A percentile compares a stretch with the other conserved stretches of the same genome.
Conservation (phyloP, 371 early-diverging fungal genomes). For the Zopfochytrium polystomum region DNA sequence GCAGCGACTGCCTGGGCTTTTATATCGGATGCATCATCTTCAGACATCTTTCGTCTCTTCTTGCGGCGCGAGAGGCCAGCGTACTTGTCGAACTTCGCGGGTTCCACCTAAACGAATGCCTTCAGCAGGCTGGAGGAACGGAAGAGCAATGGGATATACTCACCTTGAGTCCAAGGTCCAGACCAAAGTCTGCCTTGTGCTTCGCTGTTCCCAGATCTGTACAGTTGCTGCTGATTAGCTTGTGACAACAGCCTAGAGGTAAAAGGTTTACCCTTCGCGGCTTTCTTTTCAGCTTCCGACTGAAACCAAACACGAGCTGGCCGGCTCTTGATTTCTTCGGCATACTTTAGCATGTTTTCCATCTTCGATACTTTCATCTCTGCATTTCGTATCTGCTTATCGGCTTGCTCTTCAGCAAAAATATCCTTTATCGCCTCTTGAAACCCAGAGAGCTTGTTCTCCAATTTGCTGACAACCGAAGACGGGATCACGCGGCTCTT, state of each 20-base stretch:
- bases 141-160: neutral
- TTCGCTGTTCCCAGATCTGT: constrained; percentile 30
- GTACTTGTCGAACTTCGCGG: constrained; percentile 59
- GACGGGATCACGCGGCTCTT: constrained; percentile 84
- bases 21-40: constrained; percentile 59
- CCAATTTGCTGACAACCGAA: constrained; percentile 71
- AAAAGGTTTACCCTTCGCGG: constrained; percentile 35
- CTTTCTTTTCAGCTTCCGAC: constrained; percentile 43
- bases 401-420: constrained; percentile 80
- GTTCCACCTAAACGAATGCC: constrained; percentile 19
- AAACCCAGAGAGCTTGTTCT: constrained; percentile 61
- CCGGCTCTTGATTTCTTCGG: constrained; percentile 81
- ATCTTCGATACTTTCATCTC: constrained; percentile 88
- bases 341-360: constrained; percentile 78
- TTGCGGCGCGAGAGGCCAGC: constrained; percentile 68
- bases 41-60: constrained; percentile 57
- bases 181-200: constrained; percentile 31
- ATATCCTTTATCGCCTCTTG: constrained; percentile 72
- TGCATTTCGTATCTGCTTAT: constrained; percentile 67
- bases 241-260: constrained; percentile 3
- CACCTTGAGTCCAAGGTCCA: neutral
- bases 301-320: constrained; percentile 96
- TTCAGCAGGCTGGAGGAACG: constrained; percentile 2
- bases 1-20: constrained; percentile 48
- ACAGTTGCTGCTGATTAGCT: constrained; percentile 5